Evolutionary conservation across 139 green algal species (phyloP), one percentile per base, ranked within the genome.

Genomic region (Chlorella sp.): DNA sequence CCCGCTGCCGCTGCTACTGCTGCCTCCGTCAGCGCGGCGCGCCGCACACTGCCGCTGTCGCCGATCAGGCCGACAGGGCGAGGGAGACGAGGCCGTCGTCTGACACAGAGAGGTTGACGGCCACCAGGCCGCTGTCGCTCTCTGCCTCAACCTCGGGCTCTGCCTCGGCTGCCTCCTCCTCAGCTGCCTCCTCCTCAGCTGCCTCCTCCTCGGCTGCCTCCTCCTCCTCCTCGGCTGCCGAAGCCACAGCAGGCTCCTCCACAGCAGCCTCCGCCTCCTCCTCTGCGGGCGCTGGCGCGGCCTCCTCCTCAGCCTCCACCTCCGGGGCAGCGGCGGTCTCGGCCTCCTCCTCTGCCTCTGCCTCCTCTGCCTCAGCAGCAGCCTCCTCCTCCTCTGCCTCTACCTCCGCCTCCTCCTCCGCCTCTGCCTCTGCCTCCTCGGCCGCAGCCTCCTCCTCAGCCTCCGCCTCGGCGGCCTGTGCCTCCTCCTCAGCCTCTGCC

Each of bases 1-100:
- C 36, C 36, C 30, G 48, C 48, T 12, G 81, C 30, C 12, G 42
- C 32, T 71, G 48, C n/a, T 14, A 39, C 28, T 40, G 71, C 32
- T 37, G 71, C 71, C 71, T 3, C 36, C 71, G 36, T 36, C 76
- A 24, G 76, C 76, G 76, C 16, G 34, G 76, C 76, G 76, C 32
- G 16, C 34, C 34, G 81, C 81, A 28, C 81, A 57, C 81, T 71
- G 30, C 22, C 1, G n/a, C n/a, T n/a, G 42, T n/a, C 32, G n/a
- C 69, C 12, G 57, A 36, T 85, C 36, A 83, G 40, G 79, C 68
- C 24, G 68, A 75, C 5, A 91, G 66, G 36, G 78, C 76, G n/a
- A 89, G 57, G 30, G 87, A 76, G 34, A 81, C 89, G 40, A 14
- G 64, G 66, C 66, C 89, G 40, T 88, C 84, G 39, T 76, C 89